Percentiles rank a stretch among this genome's conserved stretches.
Conservation (phyloP, 176 grass and related monocot genomes). For the Pontederia crassipes region DNA sequence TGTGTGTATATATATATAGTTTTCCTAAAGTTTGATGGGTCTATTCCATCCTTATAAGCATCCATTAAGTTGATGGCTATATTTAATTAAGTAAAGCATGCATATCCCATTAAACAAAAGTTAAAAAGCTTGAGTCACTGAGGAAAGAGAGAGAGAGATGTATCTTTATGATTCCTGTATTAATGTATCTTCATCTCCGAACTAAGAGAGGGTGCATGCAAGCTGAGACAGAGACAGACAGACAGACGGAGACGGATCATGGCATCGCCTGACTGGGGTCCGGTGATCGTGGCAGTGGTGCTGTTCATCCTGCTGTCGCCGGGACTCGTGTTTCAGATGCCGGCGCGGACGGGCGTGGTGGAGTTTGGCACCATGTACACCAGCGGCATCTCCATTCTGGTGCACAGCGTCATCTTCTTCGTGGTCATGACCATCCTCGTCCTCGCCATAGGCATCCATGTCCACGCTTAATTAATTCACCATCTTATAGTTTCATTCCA, state of each 20-base stretch:
- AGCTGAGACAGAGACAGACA: no score
- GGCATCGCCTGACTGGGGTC: neutral
- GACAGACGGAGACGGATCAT: neutral
- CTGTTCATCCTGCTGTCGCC: constrained; percentile 6
- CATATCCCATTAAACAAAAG: no score
- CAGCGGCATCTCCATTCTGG: constrained; percentile 1
- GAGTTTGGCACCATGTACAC: constrained; percentile 5
- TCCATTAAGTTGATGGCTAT: no score
- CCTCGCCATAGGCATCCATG: neutral
- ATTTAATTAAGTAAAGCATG: no score
- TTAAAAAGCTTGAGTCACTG: no score
- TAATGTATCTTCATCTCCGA: no score
- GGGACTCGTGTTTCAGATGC: constrained; percentile 1
- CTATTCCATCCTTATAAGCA: neutral
- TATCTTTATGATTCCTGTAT: no score
- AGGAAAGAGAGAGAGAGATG: no score
- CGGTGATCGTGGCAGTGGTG: neutral
- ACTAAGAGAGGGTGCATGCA: no score
- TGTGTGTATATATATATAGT: no score
- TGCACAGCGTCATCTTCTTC: constrained; percentile 5
- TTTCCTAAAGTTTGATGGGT: neutral
- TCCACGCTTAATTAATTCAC: neutral
- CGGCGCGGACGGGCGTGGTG: neutral
- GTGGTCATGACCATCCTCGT: constrained; percentile 1
- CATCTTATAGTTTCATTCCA: no score